A percentile compares a stretch with the other conserved stretches of the same genome.
These are phyloP conservation scores for Poterioochromonas sp. DNA, from an alignment of 352 stramenopile species.

Conservation along the genomic window DNA sequence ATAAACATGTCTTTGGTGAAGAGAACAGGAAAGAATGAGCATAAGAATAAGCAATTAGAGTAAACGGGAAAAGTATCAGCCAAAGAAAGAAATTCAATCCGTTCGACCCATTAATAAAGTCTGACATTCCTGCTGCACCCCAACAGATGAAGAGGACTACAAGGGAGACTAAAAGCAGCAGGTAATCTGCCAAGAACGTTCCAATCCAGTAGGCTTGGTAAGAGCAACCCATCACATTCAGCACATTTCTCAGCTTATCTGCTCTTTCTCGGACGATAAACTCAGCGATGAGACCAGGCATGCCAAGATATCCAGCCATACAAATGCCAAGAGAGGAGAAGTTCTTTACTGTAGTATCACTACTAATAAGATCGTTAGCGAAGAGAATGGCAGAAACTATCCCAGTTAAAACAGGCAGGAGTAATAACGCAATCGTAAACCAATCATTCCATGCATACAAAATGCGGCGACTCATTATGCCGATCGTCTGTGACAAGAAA, in stretches of 20 bases:
- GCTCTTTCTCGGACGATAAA: slow-evolving; percentile 1
- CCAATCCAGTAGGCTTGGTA: slow-evolving; percentile 32
- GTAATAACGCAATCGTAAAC: neutral
- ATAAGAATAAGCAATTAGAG: neutral
- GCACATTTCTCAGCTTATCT: slow-evolving; percentile 14
- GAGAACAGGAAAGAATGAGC: neutral
- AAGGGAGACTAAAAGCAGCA: neutral
- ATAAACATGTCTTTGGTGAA: slow-evolving; percentile 1
- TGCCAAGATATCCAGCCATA: neutral
- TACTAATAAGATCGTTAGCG: neutral
- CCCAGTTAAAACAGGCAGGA: neutral
- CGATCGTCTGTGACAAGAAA: neutral
- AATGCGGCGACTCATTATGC: neutral
- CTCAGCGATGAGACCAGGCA: neutral
- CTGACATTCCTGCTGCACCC: neutral
- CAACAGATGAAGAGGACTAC: neutral
- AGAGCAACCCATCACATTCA: neutral
- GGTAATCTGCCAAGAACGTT: slow-evolving; percentile 30
- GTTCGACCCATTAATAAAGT: neutral
- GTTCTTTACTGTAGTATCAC: neutral
- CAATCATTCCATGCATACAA: neutral
- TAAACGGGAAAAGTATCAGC: neutral
- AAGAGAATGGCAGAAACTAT: neutral
- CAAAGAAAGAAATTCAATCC: neutral
- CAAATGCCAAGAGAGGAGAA: neutral